Evolutionary conservation across 2,329 filamentous ascomycete genomes (phyloP).

Genomic region (Aspergillus pseudotamarii): DNA sequence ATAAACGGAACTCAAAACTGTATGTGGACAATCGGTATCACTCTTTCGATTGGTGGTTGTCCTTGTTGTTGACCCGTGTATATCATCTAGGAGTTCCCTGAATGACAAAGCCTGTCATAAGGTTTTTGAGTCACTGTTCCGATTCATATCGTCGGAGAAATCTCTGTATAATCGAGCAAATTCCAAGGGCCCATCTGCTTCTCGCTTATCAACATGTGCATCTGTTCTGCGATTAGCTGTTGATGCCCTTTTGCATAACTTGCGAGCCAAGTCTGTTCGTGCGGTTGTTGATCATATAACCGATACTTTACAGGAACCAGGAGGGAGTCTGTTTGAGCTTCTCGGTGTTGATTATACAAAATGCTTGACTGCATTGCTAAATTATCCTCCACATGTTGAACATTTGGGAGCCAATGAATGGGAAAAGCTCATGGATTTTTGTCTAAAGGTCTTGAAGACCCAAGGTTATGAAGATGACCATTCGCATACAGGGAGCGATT

Average conservation of each 20-base stretch:
- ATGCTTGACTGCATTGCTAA: constrained; percentile 69
- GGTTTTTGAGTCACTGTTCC: constrained; percentile 80
- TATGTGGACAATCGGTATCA: constrained; percentile 24
- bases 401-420: constrained; percentile 71
- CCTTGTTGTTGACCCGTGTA: constrained; percentile 17
- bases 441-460: constrained; percentile 60
- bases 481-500: constrained; percentile 32
- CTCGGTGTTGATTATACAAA: constrained; percentile 79
- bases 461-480: constrained; percentile 31
- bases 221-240: constrained; percentile 72
- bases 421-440: constrained; percentile 71
- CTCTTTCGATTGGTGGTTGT: neutral
- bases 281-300: constrained; percentile 80
- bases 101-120: constrained; percentile 78
- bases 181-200: constrained; percentile 53
- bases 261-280: constrained; percentile 77
- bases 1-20: constrained; percentile 46
- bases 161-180: constrained; percentile 60
- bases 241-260: constrained; percentile 66
- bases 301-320: constrained; percentile 66
- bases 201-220: constrained; percentile 69
- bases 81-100: constrained; percentile 49
- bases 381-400: constrained; percentile 76
- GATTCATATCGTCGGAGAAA: constrained; percentile 71
- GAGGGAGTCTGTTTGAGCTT: constrained; percentile 67